phyloP scores from a whole-genome alignment of 1,139 yeast genomes.

The Debaryomyces fabryi region DNA sequence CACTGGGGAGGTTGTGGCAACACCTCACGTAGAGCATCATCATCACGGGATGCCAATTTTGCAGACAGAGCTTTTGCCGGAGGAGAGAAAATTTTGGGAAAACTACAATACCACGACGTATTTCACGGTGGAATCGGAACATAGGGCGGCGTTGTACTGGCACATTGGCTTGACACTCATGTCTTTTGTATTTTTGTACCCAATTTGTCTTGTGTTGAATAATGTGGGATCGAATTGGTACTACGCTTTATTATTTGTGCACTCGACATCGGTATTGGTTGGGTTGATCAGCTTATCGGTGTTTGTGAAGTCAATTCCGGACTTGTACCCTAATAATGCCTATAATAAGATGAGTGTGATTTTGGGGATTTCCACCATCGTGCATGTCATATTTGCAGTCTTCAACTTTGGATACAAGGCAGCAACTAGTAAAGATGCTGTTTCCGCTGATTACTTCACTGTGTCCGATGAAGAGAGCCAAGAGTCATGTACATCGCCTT shows the following conservation, averaged over 20 bases:
- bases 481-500: constrained; percentile 35
- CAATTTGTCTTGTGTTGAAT: constrained; percentile 67
- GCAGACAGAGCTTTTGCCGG: constrained; percentile 66
- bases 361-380: constrained; percentile 51
- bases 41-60: constrained; percentile 79
- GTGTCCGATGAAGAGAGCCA: constrained; percentile 33
- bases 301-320: constrained; percentile 62
- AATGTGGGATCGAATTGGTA: constrained; percentile 60
- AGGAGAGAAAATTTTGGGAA: constrained; percentile 79
- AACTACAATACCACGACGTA: constrained; percentile 79
- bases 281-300: constrained; percentile 62
- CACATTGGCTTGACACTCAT: constrained; percentile 55
- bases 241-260: constrained; percentile 56
- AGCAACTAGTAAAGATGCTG: constrained; percentile 7
- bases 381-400: constrained; percentile 58
- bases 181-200: constrained; percentile 64
- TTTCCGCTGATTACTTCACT: constrained; percentile 17
- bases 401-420: constrained; percentile 22
- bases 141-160: constrained; percentile 54
- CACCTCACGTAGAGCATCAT: constrained; percentile 56
- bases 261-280: constrained; percentile 46
- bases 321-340: constrained; percentile 74
- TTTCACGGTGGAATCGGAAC: constrained; percentile 56
- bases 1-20: constrained; percentile 26
- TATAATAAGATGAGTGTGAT: constrained; percentile 69